Conservation (phyloP, 2,329 filamentous ascomycete species). For the Chaetomium globosum region DNA sequence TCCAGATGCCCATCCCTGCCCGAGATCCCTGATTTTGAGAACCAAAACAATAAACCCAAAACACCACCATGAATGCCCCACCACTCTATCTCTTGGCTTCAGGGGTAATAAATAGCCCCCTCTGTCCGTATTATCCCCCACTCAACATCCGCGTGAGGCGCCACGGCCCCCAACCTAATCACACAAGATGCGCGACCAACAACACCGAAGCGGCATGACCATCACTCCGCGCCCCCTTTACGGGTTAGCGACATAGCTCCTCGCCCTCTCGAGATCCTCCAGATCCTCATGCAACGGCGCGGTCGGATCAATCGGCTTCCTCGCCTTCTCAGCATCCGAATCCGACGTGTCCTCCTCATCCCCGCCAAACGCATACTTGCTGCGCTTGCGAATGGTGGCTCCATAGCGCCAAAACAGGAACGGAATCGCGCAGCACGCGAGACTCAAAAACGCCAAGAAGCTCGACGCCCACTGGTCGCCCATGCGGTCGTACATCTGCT, state of each 20-base stretch:
- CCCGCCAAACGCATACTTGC: constrained; percentile 72
- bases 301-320: constrained; percentile 31
- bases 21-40: not conserved
- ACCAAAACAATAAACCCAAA: not conserved
- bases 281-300: constrained; percentile 41
- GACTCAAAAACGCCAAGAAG: constrained; percentile 70
- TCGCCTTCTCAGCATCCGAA: constrained; percentile 47
- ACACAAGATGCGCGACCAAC: not conserved
- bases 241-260: constrained; percentile 53
- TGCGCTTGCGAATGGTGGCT: constrained; percentile 67
- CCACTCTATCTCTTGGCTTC: not conserved
- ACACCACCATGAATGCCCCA: not conserved
- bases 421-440: constrained; percentile 80
- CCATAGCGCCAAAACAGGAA: constrained; percentile 81
- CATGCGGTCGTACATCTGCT: constrained; percentile 75
- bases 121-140: not conserved
- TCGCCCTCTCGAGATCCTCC: constrained; percentile 48
- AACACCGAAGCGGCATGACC: too few relatives aligned
- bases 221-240: constrained; percentile 31
- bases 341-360: constrained; percentile 51
- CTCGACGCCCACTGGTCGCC: constrained; percentile 76
- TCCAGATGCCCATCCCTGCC: not conserved
- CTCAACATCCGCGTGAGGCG: not conserved
- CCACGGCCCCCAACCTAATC: not conserved
- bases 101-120: not conserved